Base-by-base conservation (phyloP, 2,329 filamentous ascomycete species). In the Cladophialophora exuberans region DNA sequence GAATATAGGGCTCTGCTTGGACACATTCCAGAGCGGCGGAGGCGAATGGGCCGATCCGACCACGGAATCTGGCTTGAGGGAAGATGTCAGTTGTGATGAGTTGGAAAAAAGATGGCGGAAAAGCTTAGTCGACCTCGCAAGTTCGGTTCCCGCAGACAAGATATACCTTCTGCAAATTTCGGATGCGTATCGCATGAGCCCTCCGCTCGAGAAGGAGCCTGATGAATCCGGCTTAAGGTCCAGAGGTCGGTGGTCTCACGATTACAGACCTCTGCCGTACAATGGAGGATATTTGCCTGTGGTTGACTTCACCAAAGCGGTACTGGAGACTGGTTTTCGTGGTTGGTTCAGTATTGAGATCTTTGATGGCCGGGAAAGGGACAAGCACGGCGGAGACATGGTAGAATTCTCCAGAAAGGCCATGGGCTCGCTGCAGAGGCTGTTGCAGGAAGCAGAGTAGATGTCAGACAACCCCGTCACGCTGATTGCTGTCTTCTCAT, bases 161-260 rank as follows among this genome's bases (percentile, higher is more conserved):
- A 89, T 92, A 33, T 91, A 82, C 66, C 73, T 91, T 0, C 68
- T 92, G 2, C 88, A 92, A 67, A 85, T 92, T 49, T 87, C 82
- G 2, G 88, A 93, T 67, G 89, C 84, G 0, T 91, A 90, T 66
- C 83, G 79, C 62, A 78, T 83, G 31, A 72, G 76, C 0, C 71
- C 76, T 3, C 84, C 86, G 0, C 66, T 91, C 4, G 69, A 76
- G 18, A 72, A 76, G 3, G 69, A 79, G 39, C 64, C 68, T 0
- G 76, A 82, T 28, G 72, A 79, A 20, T 70, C 73, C 4, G 85
- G 84, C 0, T 63, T 85, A 38, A 70, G 84, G 25, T 83, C 87
- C 0, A 74, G 85, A 28, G 85, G 80, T 0, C 73, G 80, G 26
- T 92, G 88, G 88, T 90, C 86, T 64, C 83, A 87, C 69, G 83